Evolutionary conservation across 2,329 filamentous ascomycete species (phyloP).

Genomic region (Fusarium zealandicum): DNA sequence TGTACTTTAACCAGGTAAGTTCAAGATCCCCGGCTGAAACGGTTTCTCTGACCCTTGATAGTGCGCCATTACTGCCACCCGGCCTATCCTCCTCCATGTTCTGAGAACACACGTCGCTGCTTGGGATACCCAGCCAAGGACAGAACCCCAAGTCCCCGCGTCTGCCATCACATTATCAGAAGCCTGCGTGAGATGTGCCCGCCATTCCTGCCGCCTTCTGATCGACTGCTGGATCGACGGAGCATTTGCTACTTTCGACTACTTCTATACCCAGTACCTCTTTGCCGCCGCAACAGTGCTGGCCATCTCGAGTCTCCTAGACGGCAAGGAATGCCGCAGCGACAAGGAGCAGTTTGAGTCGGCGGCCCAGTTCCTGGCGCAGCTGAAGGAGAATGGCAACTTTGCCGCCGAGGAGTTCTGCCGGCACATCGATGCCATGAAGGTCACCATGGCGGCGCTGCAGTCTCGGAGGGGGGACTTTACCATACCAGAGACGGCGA

Average conservation of each 20-base stretch:
- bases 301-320: slow-evolving; percentile 51
- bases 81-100: slow-evolving; percentile 47
- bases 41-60: slow-evolving; percentile 9
- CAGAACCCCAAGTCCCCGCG: slow-evolving; percentile 39
- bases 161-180: slow-evolving; percentile 50
- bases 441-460: slow-evolving; percentile 36
- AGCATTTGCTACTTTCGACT: slow-evolving; percentile 55
- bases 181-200: slow-evolving; percentile 54
- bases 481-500: neutral
- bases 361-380: slow-evolving; percentile 48
- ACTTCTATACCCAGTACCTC: slow-evolving; percentile 55
- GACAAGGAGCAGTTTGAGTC: slow-evolving; percentile 52
- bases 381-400: slow-evolving; percentile 51
- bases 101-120: slow-evolving; percentile 42
- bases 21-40: rapidly evolving
- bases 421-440: slow-evolving; percentile 50
- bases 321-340: slow-evolving; percentile 40
- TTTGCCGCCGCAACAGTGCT: slow-evolving; percentile 55
- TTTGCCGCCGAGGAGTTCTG: slow-evolving; percentile 52
- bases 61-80: slow-evolving; percentile 46
- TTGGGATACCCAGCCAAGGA: slow-evolving; percentile 32
- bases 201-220: slow-evolving; percentile 52
- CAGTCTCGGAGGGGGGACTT: slow-evolving; percentile 31
- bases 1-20: slow-evolving; percentile 44
- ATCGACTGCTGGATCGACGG: slow-evolving; percentile 56